These are phyloP conservation scores for Hypoxylon sp. DNA, from an alignment of 2,329 filamentous ascomycete species.

Conservation along the genomic window DNA sequence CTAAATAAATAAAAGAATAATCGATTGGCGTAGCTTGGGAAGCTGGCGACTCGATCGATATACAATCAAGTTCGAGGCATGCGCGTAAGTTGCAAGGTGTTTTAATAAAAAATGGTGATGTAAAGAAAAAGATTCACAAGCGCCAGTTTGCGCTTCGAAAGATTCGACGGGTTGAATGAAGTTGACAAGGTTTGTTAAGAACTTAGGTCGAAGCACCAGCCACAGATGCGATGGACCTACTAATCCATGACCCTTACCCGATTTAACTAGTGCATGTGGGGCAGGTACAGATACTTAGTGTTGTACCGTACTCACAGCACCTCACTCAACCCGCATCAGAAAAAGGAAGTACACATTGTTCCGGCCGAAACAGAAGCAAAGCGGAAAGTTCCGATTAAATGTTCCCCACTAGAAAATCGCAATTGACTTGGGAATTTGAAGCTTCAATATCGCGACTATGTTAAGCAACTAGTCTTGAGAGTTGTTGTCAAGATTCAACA, in stretches of 20 bases:
- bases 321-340: background rate
- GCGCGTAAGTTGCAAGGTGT: too few species aligned
- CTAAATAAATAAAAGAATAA: background rate
- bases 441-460: slow-evolving; percentile 1
- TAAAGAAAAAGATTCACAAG: slow-evolving; percentile 18
- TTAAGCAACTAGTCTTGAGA: too few species aligned
- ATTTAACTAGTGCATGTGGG: too few species aligned
- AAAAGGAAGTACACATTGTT: background rate
- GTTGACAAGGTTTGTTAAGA: slow-evolving; percentile 19
- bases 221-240: slow-evolving; percentile 2
- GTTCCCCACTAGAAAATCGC: slow-evolving; percentile 16
- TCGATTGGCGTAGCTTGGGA: background rate
- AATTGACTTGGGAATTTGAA: too few species aligned
- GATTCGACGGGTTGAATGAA: slow-evolving; percentile 10
- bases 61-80: slow-evolving; percentile 2
- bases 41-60: background rate
- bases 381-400: too few species aligned
- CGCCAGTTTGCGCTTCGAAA: slow-evolving; percentile 11
- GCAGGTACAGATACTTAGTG: too few species aligned
- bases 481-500: too few species aligned
- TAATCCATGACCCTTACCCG: too few species aligned
- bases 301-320: too few species aligned
- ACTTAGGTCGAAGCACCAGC: slow-evolving; percentile 13
- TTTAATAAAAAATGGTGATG: slow-evolving; percentile 3
- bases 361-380: slow-evolving; percentile 5